Conservation (phyloP, 2,329 filamentous ascomycete species). For the Monosporascus ibericus region DNA sequence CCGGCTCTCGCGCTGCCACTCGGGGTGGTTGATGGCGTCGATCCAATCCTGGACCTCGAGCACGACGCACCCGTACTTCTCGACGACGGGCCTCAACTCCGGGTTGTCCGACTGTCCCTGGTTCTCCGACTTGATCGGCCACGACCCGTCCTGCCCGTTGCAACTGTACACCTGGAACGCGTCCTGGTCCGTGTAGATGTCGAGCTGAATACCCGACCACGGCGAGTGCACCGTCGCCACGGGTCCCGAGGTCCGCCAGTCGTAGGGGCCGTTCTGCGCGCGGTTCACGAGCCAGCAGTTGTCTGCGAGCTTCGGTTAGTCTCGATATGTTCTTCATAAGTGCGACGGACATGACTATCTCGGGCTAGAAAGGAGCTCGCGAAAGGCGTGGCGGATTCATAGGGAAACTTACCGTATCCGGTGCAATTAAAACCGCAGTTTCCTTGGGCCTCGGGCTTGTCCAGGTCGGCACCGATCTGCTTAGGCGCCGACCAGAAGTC, state of each 20-base stretch:
- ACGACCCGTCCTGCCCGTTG: conserved; percentile 64
- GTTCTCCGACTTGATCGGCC: conserved; percentile 58
- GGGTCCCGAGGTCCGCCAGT: conserved; percentile 53
- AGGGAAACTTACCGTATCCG: conserved; percentile 62
- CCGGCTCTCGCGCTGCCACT: conserved; percentile 66
- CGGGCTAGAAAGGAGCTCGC: not conserved
- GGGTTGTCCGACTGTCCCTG: conserved; percentile 56
- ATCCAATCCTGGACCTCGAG: conserved; percentile 93
- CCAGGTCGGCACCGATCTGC: conserved; percentile 66
- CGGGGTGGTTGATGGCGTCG: conserved; percentile 84
- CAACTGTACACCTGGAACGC: conserved; percentile 88
- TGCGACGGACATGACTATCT: no score
- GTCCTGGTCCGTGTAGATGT: conserved; percentile 77
- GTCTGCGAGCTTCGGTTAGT: conserved; percentile 32
- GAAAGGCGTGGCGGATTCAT: not conserved
- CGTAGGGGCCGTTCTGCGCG: conserved; percentile 45
- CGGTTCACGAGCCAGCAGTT: conserved; percentile 67
- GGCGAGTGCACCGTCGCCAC: conserved; percentile 63
- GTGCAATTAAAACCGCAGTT: conserved; percentile 80
- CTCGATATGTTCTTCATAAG: not conserved
- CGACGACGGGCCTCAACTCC: conserved; percentile 55
- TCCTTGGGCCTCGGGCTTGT: conserved; percentile 53
- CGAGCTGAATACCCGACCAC: conserved; percentile 77
- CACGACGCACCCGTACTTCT: conserved; percentile 78
- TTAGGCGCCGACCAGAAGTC: conserved; percentile 81